Conservation (phyloP, 106 monocot genomes). For the Triglochin maritima region DNA sequence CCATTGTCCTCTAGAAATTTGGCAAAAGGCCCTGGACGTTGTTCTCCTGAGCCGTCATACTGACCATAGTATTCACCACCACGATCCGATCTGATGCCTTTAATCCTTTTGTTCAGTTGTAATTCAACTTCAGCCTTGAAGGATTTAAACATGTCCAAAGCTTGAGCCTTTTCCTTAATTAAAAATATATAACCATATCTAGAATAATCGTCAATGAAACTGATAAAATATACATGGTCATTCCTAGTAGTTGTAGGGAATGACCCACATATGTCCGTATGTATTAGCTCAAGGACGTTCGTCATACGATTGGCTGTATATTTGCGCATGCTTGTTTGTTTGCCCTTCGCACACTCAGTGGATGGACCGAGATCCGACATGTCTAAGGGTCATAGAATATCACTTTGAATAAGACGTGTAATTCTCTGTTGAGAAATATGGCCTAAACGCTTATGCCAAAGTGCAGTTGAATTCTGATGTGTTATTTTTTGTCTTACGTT, state of each 20-base stretch:
- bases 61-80: background rate
- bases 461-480: conserved; percentile 4
- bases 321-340: conserved; percentile 5
- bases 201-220: conserved; percentile 12
- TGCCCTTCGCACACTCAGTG: conserved; percentile 4
- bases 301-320: background rate
- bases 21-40: conserved; percentile 4
- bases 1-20: conserved; percentile 5
- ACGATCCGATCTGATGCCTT: conserved; percentile 1
- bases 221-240: conserved; percentile 12
- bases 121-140: conserved; percentile 9
- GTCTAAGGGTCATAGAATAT: conserved; percentile 2
- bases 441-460: conserved; percentile 9
- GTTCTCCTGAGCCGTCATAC: conserved; percentile 12
- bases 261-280: conserved; percentile 11
- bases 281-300: conserved; percentile 6
- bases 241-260: conserved; percentile 3
- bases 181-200: conserved; percentile 4
- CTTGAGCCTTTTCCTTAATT: conserved; percentile 3
- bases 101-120: conserved; percentile 10
- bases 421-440: conserved; percentile 14
- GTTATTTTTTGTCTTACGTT: conserved; percentile 1
- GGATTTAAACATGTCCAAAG: conserved; percentile 3
- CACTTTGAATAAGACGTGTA: background rate
- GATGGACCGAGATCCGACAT: background rate